Evolutionary conservation across 257 asterid genomes (phyloP).

Genomic region (Ilex aquifolium): DNA sequence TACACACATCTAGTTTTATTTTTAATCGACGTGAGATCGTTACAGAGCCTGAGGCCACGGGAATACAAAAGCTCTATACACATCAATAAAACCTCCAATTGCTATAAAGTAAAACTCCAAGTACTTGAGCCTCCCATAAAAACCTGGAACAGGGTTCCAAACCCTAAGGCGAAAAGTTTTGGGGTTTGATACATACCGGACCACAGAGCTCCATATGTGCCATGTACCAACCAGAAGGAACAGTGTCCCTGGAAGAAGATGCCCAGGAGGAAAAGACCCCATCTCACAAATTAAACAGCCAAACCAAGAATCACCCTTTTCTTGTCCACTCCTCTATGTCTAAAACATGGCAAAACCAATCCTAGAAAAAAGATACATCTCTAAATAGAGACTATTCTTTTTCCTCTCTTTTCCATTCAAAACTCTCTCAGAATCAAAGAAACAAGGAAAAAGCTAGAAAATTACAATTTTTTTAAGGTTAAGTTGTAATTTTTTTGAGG

Average conservation of each 20-base stretch:
- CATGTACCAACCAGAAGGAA: conserved; percentile 79
- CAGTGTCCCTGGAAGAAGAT: conserved; percentile 86
- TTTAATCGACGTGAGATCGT: no score
- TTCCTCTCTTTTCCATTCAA: no score
- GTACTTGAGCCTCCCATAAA: conserved; percentile 60
- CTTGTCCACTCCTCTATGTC: conserved; percentile 2
- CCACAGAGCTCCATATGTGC: conserved; percentile 82
- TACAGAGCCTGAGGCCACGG: conserved; percentile 80
- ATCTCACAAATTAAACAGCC: conserved; percentile 23
- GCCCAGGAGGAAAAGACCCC: conserved; percentile 98
- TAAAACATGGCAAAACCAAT: neutral
- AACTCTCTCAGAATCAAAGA: no score
- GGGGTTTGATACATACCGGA: conserved; percentile 58
- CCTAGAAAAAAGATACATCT: no score
- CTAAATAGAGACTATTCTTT: neutral
- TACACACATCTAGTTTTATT: no score
- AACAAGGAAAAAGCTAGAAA: no score
- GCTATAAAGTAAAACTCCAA: conserved; percentile 87
- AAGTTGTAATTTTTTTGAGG: no score
- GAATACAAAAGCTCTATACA: conserved; percentile 84
- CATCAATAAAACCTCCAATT: conserved; percentile 77
- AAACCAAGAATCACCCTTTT: conserved; percentile 7
- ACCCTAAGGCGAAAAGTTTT: conserved; percentile 66
- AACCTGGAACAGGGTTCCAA: conserved; percentile 91
- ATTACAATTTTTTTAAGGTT: no score